phyloP scores from a whole-genome alignment of 192 early-diverging fungal genomes.

The Podila minutissima region DNA sequence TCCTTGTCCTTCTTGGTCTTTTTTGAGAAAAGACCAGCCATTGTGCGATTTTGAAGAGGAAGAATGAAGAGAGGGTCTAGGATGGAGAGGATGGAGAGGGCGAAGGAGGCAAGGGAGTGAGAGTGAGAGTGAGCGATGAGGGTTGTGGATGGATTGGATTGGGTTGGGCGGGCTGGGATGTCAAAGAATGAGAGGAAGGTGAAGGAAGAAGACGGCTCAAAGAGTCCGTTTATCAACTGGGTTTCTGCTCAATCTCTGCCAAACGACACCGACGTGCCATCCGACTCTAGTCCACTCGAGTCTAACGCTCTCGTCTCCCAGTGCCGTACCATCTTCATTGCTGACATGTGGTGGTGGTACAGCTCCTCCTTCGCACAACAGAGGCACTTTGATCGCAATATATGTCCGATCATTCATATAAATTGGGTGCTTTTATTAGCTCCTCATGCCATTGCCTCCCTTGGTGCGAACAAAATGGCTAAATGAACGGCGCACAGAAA shows the following conservation, averaged over 20 bases:
- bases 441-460: no score
- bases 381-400: no score
- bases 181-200: background rate
- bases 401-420: no score
- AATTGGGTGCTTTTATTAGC: no score
- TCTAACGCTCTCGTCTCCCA: background rate
- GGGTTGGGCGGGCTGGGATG: background rate
- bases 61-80: background rate
- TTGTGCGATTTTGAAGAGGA: background rate
- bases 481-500: no score
- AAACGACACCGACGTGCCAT: background rate
- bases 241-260: background rate
- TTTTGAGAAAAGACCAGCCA: constrained; percentile 49
- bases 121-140: background rate
- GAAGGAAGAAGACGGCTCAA: background rate
- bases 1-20: constrained; percentile 42
- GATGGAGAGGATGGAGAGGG: background rate
- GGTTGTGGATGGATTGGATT: background rate
- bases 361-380: no score
- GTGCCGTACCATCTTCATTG: background rate
- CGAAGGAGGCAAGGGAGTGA: background rate
- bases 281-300: background rate
- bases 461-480: no score
- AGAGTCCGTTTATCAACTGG: background rate
- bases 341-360: no score